phyloP scores from a whole-genome alignment of 2,329 filamentous ascomycete species.

The Aureobasidium sp. region DNA sequence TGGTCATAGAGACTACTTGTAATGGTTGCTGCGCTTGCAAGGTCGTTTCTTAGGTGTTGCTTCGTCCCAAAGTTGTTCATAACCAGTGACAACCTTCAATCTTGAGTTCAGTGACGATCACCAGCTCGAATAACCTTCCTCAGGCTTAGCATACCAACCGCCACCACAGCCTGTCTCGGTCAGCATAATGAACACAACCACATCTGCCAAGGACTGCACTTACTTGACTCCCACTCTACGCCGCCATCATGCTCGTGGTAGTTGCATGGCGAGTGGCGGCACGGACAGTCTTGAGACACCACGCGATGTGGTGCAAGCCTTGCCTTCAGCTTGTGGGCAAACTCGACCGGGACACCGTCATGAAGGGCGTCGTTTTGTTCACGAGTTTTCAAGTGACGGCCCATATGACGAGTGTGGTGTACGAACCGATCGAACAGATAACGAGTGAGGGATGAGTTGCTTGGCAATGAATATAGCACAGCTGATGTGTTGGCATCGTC shows the following conservation, averaged over 20 bases:
- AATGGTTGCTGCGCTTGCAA: too few species aligned
- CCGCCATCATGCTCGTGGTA: neutral
- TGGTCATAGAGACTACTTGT: too few species aligned
- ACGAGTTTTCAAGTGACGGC: too few species aligned
- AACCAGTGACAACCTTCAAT: neutral
- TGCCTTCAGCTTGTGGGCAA: neutral
- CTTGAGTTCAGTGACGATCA: neutral
- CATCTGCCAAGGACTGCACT: neutral
- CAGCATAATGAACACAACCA: neutral
- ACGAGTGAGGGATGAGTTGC: neutral
- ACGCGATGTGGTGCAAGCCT: neutral
- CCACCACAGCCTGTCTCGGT: neutral
- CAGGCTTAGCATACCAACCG: neutral
- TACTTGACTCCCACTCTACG: neutral
- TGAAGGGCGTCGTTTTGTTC: neutral
- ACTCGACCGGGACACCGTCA: neutral
- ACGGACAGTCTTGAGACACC: neutral
- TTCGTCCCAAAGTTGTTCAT: neutral
- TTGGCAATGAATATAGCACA: neutral
- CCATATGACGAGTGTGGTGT: neutral
- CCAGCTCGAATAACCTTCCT: neutral
- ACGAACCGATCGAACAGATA: neutral
- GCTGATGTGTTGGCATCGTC: neutral
- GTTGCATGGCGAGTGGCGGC: neutral
- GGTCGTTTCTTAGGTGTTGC: too few species aligned